These are phyloP conservation scores for Ophiocordyceps robertsii DNA, from an alignment of 2,329 filamentous ascomycete species.

Conservation along the genomic window DNA sequence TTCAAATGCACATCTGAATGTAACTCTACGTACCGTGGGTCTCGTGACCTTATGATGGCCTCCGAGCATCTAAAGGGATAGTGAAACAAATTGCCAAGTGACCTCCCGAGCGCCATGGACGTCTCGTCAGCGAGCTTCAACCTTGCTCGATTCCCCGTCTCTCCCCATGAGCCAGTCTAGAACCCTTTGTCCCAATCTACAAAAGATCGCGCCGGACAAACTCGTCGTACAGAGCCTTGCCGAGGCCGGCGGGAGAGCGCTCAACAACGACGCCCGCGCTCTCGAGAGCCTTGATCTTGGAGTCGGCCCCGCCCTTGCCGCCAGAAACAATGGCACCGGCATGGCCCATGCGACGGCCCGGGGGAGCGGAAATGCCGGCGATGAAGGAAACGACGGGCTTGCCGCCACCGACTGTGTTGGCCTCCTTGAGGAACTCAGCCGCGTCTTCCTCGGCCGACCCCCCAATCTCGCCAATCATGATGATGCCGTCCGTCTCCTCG, in stretches of 20 bases:
- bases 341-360: slow-evolving; percentile 95
- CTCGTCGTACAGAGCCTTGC: slow-evolving; percentile 87
- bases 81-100: slow-evolving; percentile 14
- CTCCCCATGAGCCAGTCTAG: not conserved
- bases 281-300: slow-evolving; percentile 93
- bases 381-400: slow-evolving; percentile 99
- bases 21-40: no score
- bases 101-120: slow-evolving; percentile 9
- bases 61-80: slow-evolving; percentile 3
- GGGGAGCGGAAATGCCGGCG: slow-evolving; percentile 92
- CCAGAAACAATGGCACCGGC: slow-evolving; percentile 96
- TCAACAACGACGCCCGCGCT: slow-evolving; percentile 90
- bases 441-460: slow-evolving; percentile 96
- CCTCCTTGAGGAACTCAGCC: slow-evolving; percentile 82
- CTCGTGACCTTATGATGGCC: no score
- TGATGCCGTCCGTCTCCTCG: slow-evolving; percentile 94
- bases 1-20: no score
- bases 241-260: slow-evolving; percentile 80
- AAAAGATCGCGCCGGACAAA: slow-evolving; percentile 94
- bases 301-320: slow-evolving; percentile 94
- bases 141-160: slow-evolving; percentile 1
- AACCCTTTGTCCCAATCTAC: slow-evolving; percentile 32
- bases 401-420: slow-evolving; percentile 72
- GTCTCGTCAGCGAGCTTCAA: slow-evolving; percentile 8
- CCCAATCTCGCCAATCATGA: slow-evolving; percentile 99